Evolutionary conservation across 495 filamentous ascomycete species (phyloP), one percentile per base, ranked within the genome.

Genomic region (Venustampulla echinocandica): DNA sequence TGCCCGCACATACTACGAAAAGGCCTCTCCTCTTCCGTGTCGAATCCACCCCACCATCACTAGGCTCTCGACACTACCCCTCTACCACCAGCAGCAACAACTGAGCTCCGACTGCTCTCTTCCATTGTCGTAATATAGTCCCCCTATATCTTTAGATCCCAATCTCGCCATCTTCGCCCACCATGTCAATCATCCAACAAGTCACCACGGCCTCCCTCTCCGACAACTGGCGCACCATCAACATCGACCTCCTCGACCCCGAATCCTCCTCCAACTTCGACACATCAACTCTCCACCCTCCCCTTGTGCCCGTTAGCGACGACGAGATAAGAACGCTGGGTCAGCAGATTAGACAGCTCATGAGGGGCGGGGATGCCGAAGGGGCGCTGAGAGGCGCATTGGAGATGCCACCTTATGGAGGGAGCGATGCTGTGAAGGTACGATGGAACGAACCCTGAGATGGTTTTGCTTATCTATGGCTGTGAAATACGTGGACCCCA

Each of bases 241-340:
- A 95, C 71, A 81, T 95, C 68, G 89, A 95, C 66, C 75, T 79
- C 53, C 77, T 90, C 44, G 82, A 89, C 65, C 84, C 87, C n/a
- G 89, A 95, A 66, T 84, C 84, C 47, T 71, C 82, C 36, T 68
- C 77, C 61, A 95, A 94, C 74, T 95, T 95, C 70, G 82, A 89
- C 59, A 75, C 84, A 57, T 73, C 80, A 39, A 80, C 87, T 14
- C 79, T 95, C 43, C 78, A 84, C 52, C 84, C 86, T 11, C 67
- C 79, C n/a, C 75, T 81, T 38, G 64, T 77, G 44, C 73, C 84
- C 50, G 72, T 78, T 37, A 77, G 74, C 54, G 80, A 84, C 43
- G 68, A 75, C 54, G 87, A 86, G 42, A 82, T 86, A 41, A 82
- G 87, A 44, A 71, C 70, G 39, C 69, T 90, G 43, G 79, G 81